These are phyloP conservation scores for Aspergillus aculeatus DNA, from an alignment of 2,329 filamentous ascomycete species.

Conservation along the genomic window DNA sequence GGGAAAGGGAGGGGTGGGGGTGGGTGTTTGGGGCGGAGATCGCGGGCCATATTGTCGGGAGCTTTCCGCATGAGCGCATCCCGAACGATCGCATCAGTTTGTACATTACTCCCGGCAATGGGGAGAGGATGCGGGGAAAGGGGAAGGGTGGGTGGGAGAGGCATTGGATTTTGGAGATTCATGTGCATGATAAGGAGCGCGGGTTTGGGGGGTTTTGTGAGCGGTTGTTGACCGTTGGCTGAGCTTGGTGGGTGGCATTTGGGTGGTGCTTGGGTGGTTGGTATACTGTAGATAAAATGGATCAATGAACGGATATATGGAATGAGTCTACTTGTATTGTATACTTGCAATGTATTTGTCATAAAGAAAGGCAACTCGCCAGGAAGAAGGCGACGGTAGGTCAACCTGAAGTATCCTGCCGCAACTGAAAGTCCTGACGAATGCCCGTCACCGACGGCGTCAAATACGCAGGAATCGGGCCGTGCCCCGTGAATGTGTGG, in stretches of 20 bases:
- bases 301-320: no score
- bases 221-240: conserved; percentile 30
- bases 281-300: no score
- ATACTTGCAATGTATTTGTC: no score
- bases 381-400: no score
- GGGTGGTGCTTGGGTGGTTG: no score
- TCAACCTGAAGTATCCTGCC: no score
- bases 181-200: conserved; percentile 44
- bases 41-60: conserved; percentile 53
- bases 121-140: conserved; percentile 39
- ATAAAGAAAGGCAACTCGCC: no score
- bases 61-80: conserved; percentile 54
- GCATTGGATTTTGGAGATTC: conserved; percentile 55
- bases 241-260: background rate
- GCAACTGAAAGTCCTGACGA: no score
- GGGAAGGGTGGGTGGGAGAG: conserved; percentile 45
- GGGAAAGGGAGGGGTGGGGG: conserved; percentile 22
- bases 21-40: conserved; percentile 48
- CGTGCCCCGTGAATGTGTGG: no score
- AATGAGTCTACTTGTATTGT: no score
- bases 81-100: conserved; percentile 47
- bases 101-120: conserved; percentile 49
- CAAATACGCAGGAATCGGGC: no score
- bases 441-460: no score
- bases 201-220: conserved; percentile 48